Base-by-base conservation (phyloP, 306 rosid genomes). In the Vigna mungo region DNA sequence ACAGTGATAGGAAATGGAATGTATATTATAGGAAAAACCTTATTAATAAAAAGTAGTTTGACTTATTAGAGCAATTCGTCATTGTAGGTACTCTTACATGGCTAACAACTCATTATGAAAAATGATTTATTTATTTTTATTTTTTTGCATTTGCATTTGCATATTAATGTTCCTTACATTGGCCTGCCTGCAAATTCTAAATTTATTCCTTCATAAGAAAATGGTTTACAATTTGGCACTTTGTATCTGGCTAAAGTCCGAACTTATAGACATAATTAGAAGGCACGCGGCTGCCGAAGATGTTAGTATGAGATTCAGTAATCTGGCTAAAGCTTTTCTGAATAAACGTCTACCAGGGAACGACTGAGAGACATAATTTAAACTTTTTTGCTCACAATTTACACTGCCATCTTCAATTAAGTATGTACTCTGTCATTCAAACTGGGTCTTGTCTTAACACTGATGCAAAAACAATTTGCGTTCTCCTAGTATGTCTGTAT, bases 261-360 rank as follows among this genome's bases (percentile, higher is more conserved):
- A n/a, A n/a, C n/a, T n/a, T n/a, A n/a, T n/a, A n/a, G n/a, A n/a
- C n/a, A n/a, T n/a, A n/a, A n/a, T n/a, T n/a, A n/a, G n/a, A n/a
- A n/a, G n/a, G n/a, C n/a, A n/a, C n/a, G n/a, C n/a, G n/a, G n/a
- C 64, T 89, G 91, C 93, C 12, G 95, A 84, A 74, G 86, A 79
- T 37, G 89, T 83, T 18, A 87, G 86, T 78, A 87, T 79, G 76
- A 87, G 87, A 88, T 94, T 94, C 80, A 90, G 97, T 75, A 90
- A 94, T 79, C 75, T 92, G 30, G 98, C 96, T 59, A 90, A 83
- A 85, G 91, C 96, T 54, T 86, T 94, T 89, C 32, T 94, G 80
- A 93, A 82, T 71, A 94, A 88, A 80, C 97, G 89, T 81, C 41
- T 83, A 60, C 56, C 84, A 11, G 68, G 67, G 59, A 83, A 77